These are phyloP conservation scores for Fusarium burgessii DNA, from an alignment of 2,329 filamentous ascomycete species.

Conservation along the genomic window DNA sequence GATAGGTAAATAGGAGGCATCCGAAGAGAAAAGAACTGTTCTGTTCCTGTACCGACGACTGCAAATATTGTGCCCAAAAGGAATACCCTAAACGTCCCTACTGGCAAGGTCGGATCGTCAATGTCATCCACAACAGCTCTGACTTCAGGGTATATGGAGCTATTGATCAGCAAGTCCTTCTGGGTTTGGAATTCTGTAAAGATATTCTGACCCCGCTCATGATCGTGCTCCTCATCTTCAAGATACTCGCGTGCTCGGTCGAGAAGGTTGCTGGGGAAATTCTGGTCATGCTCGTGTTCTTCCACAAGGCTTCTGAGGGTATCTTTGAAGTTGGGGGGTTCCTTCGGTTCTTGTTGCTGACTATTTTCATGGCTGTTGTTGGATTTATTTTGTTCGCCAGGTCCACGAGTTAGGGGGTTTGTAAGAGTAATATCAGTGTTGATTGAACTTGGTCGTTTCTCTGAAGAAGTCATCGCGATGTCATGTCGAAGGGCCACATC, in stretches of 20 bases:
- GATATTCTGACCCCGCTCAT: conserved; percentile 31
- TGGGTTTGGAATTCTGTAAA: conserved; percentile 39
- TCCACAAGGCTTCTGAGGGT: conserved; percentile 47
- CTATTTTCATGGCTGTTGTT: neutral
- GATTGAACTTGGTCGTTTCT: neutral
- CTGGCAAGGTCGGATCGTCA: conserved; percentile 55
- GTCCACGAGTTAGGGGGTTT: neutral
- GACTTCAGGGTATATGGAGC: conserved; percentile 57
- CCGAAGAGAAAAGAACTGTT: conserved; percentile 57
- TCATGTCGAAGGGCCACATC: neutral
- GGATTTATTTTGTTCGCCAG: neutral
- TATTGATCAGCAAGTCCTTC: conserved; percentile 48
- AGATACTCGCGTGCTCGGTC: conserved; percentile 57
- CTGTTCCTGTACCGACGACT: conserved; percentile 33
- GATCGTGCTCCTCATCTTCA: conserved; percentile 13
- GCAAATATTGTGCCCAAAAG: conserved; percentile 55
- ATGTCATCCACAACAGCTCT: conserved; percentile 59
- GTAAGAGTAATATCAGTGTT: neutral
- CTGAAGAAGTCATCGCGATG: neutral
- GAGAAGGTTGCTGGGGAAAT: conserved; percentile 58
- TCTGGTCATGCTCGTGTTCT: conserved; percentile 60
- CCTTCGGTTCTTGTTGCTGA: neutral
- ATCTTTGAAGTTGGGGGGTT: neutral
- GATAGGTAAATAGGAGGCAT: conserved; percentile 56
- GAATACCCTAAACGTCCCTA: conserved; percentile 57